Percentiles rank a stretch among this genome's conserved stretches.
These are phyloP conservation scores for Ogataea neopini DNA, from an alignment of 805 yeast species.

Conservation along the genomic window DNA sequence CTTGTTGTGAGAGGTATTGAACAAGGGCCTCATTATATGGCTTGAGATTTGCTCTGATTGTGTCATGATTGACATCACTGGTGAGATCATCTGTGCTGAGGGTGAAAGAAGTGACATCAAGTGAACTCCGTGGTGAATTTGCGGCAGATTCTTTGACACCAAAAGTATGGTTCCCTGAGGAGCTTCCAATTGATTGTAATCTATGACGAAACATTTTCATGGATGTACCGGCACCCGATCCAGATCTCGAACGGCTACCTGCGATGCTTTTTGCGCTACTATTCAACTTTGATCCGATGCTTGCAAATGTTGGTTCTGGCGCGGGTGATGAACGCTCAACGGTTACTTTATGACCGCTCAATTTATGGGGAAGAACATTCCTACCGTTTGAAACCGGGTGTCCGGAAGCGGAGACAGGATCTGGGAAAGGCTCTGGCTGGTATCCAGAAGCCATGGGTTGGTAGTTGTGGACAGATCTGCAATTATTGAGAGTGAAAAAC, in stretches of 20 bases:
- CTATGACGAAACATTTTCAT: conserved; percentile 21
- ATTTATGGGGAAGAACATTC: background rate
- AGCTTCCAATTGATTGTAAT: conserved; percentile 18
- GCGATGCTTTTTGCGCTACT: background rate
- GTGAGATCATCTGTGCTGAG: conserved; percentile 30
- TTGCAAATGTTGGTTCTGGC: conserved; percentile 7
- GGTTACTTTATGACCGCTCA: background rate
- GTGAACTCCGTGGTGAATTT: conserved; percentile 24
- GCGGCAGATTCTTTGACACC: conserved; percentile 5
- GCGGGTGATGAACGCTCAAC: conserved; percentile 3
- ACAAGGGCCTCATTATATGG: conserved; percentile 30
- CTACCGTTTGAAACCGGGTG: background rate
- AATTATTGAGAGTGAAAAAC: background rate
- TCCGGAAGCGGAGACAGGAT: conserved; percentile 4
- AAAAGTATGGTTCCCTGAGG: background rate
- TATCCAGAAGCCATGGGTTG: conserved; percentile 5
- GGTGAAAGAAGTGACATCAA: conserved; percentile 21
- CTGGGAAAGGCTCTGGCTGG: conserved; percentile 9
- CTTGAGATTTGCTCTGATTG: conserved; percentile 22
- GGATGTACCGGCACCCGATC: conserved; percentile 25
- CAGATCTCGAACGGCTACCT: background rate
- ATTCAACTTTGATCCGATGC: background rate
- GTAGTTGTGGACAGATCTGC: background rate
- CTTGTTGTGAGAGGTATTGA: conserved; percentile 30
- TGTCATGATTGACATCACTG: conserved; percentile 26